phyloP scores from a whole-genome alignment of 345 rosid genomes.

The Passiflora organensis region DNA sequence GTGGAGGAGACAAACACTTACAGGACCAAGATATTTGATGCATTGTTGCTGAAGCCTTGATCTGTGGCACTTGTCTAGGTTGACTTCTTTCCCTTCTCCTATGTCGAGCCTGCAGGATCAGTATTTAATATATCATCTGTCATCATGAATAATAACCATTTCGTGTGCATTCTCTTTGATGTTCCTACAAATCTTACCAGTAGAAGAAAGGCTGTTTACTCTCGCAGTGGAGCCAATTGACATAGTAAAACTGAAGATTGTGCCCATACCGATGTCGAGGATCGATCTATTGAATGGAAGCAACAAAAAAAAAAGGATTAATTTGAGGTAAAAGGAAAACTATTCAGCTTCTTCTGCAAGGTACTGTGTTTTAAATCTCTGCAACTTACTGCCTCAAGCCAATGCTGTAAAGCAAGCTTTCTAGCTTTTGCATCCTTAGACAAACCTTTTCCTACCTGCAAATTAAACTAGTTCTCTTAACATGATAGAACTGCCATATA shows the following conservation, averaged over 20 bases:
- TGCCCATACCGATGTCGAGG: constrained; percentile 97
- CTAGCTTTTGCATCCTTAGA: constrained; percentile 81
- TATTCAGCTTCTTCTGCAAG: not conserved
- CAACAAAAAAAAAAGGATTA: constrained; percentile 5
- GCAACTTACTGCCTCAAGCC: constrained; percentile 90
- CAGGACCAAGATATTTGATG: constrained; percentile 94
- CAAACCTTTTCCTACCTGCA: constrained; percentile 84
- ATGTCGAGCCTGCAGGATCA: constrained; percentile 71
- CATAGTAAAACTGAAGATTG: constrained; percentile 85
- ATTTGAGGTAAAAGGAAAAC: constrained; percentile 11
- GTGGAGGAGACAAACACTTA: constrained; percentile 33
- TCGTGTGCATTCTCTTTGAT: not conserved
- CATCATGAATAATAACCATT: not conserved
- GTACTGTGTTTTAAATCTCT: not conserved
- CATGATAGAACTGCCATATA: no score
- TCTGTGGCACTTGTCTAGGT: constrained; percentile 64
- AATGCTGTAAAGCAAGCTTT: constrained; percentile 86
- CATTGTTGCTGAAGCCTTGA: constrained; percentile 78
- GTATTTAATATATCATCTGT: constrained; percentile 16
- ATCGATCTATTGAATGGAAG: constrained; percentile 56
- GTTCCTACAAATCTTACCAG: constrained; percentile 43
- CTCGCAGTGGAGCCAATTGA: constrained; percentile 76
- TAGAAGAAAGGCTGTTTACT: constrained; percentile 84
- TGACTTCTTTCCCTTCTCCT: constrained; percentile 71
- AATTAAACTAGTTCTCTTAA: not conserved